Evolutionary conservation across 805 yeast genomes (phyloP).

Genomic region (Metschnikowia cubensis): DNA sequence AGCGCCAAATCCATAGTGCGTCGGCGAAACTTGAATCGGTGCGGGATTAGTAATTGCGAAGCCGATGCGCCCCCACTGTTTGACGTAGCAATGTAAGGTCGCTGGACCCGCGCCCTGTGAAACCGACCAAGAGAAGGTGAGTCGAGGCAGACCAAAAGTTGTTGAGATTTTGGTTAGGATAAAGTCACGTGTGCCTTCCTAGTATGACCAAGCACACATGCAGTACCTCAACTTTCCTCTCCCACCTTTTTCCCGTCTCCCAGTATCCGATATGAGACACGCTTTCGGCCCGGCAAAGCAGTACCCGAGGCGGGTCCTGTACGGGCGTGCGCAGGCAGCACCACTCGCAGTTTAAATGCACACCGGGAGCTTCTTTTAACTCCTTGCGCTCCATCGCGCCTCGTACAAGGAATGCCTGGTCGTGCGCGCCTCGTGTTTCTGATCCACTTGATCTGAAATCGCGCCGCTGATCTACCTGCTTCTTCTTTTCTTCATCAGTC

Average conservation of each 20-base stretch:
- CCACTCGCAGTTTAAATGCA: not conserved
- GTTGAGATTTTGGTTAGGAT: too few species aligned
- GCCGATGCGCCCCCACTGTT: not conserved
- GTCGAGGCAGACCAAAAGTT: too few species aligned
- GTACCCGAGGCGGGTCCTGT: not conserved
- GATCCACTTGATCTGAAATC: constrained; percentile 9
- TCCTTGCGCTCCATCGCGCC: constrained; percentile 5
- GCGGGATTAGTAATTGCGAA: not conserved
- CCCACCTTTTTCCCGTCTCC: too few species aligned
- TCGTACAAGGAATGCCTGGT: constrained; percentile 6
- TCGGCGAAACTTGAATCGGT: not conserved
- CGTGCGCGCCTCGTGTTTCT: constrained; percentile 17
- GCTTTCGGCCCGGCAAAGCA: not conserved
- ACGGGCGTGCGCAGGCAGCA: not conserved
- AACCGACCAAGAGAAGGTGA: not conserved
- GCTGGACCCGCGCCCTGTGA: not conserved
- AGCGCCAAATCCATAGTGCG: not conserved
- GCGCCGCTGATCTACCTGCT: constrained; percentile 9
- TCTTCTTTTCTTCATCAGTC: constrained; percentile 15
- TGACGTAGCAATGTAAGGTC: constrained; percentile 1
- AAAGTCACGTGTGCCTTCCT: too few species aligned
- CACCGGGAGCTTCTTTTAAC: not conserved
- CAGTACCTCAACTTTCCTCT: not conserved
- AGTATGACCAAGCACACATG: too few species aligned
- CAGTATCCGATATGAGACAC: not conserved